Evolutionary conservation across 768 basidiomycete genomes (phyloP), one percentile per base, ranked within the genome.

Genomic region (Rhizopogon sp.): DNA sequence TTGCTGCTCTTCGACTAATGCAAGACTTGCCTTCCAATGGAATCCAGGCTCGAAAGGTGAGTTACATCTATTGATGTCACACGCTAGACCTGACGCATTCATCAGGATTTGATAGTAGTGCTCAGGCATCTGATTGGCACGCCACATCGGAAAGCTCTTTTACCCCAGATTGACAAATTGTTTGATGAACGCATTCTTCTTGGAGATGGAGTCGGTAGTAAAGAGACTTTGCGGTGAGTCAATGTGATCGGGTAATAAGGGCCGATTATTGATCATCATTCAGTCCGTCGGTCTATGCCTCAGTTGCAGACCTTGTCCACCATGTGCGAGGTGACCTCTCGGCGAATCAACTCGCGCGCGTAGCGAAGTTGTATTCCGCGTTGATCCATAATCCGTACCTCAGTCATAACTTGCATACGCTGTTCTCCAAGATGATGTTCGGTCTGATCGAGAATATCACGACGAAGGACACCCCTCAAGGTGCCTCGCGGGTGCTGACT

Each of bases 11-110:
- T 35, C 81, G 97, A n/a, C 76, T 98, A 33, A 76, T 98, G 46
- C 90, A 97, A 66, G 95, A 98, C 67, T 94, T 94, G 65, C 95
- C 97, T 39, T 79, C 88, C 0, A 91, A 89, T 64, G 87, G 87
- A 8, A 87, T 93, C 13, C 75, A 82, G 8, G 79, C 92, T 17
- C 79, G 96, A 72, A 93, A 88, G 79, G 93, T 91, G 37, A 35
- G 68, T 53, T 40, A 25, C 28, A 20, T 37, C 13, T 6, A 33
- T 40, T 25, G 39, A 9, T 39, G 37, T 25, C 39, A n/a, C 22
- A 46, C 60, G 46, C 40, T 20, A 49, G 35, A 39, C 14, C 46
- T 10, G 9, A 20, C 39, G 44, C 50, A 29, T 58, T 22, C 29
- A 43, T 6, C 64, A 95, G 92, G 96, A 98, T 66, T 75, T 98